Conservation (phyloP, 805 yeast genomes). For the Ogataea paradorogensis region DNA sequence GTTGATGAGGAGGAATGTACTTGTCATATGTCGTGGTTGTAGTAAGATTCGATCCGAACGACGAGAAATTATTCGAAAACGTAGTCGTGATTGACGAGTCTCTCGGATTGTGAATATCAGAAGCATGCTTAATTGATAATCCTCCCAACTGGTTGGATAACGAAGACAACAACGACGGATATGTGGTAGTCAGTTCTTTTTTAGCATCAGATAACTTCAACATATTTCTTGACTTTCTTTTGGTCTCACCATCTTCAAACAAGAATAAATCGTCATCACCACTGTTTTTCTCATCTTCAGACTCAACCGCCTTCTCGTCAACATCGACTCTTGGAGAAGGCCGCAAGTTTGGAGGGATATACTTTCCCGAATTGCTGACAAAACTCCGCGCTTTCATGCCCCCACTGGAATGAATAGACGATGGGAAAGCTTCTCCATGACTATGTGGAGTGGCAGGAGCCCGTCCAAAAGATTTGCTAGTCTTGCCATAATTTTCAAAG, state of each 20-base stretch:
- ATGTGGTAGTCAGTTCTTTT: conserved; percentile 20
- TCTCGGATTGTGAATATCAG: conserved; percentile 19
- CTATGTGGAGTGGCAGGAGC: conserved; percentile 10
- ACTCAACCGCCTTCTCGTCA: conserved; percentile 23
- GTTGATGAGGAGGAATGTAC: conserved; percentile 55
- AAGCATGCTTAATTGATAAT: conserved; percentile 8
- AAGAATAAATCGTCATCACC: conserved; percentile 37
- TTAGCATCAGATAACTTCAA: conserved; percentile 9
- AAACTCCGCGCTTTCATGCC: conserved; percentile 23
- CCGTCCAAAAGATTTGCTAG: conserved; percentile 25
- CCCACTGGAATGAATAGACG: conserved; percentile 8
- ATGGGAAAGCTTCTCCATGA: conserved; percentile 3
- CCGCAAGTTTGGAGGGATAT: conserved; percentile 71
- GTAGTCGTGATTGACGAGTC: conserved; percentile 28
- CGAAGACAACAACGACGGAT: conserved; percentile 23
- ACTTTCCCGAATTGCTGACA: conserved; percentile 47
- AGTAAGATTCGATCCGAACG: conserved; percentile 26
- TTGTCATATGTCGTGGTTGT: conserved; percentile 22
- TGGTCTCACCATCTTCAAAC: conserved; percentile 32
- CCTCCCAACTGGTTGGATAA: conserved; percentile 20
- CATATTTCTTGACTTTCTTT: conserved; percentile 1
- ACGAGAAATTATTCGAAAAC: conserved; percentile 24
- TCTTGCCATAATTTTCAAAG: conserved; percentile 8
- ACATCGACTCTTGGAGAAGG: conserved; percentile 35
- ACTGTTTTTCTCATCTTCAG: conserved; percentile 32